Percentiles rank a stretch among this genome's conserved stretches.
phyloP scores from a whole-genome alignment of 1,284 basidiomycete species.

The Cryptococcus sp. region DNA sequence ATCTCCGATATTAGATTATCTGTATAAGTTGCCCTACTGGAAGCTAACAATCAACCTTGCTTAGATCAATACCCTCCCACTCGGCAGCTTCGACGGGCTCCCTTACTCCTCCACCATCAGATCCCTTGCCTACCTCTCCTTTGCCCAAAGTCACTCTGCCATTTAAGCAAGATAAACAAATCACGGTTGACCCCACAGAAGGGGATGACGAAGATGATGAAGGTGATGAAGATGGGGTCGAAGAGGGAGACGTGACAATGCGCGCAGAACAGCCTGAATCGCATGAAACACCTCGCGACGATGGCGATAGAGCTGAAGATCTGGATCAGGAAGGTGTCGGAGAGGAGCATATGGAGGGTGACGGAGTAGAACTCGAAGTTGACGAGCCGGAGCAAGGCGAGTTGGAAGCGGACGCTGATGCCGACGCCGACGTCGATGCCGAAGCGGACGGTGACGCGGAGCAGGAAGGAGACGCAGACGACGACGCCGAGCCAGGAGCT shows the following conservation, averaged over 20 bases:
- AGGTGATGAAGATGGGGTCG: conserved; percentile 6
- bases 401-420: conserved; percentile 7
- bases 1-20: not conserved
- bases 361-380: conserved; percentile 1
- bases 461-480: conserved; percentile 2
- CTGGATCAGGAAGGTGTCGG: not conserved
- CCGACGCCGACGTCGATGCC: not conserved
- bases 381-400: conserved; percentile 4
- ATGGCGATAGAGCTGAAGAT: not conserved
- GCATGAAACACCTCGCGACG: not conserved
- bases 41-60: not conserved
- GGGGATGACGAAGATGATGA: not conserved
- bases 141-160: not conserved
- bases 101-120: conserved; percentile 19
- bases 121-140: conserved; percentile 10
- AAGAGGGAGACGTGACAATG: conserved; percentile 19
- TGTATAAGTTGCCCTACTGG: not conserved
- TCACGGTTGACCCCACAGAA: not conserved
- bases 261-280: conserved; percentile 3
- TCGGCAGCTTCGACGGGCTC: conserved; percentile 18
- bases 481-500: conserved; percentile 11
- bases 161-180: no score
- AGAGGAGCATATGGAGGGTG: conserved; percentile 1
- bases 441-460: conserved; percentile 8
- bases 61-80: conserved; percentile 1